phyloP scores from a whole-genome alignment of 257 asterid genomes.

The Ophiorrhiza pumila region DNA sequence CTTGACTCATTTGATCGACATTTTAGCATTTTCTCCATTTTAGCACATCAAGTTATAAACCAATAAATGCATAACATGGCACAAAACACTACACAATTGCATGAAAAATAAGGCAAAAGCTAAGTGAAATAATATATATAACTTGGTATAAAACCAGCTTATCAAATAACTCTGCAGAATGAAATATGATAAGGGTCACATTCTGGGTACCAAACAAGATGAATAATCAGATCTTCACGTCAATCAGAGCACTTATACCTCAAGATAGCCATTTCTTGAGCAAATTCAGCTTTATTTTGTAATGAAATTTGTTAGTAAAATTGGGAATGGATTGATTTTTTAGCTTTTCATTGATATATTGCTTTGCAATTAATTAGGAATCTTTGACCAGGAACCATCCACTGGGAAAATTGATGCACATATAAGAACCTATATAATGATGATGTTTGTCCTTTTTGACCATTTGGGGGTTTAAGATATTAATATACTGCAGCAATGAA shows the following conservation, averaged over 20 bases:
- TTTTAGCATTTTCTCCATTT: no score
- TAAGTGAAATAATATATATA: no score
- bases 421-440: neutral
- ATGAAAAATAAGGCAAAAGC: no score
- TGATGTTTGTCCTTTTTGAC: neutral
- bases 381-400: neutral
- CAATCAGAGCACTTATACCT: conserved; percentile 38
- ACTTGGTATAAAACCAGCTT: no score
- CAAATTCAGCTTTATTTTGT: conserved; percentile 71
- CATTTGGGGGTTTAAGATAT: neutral
- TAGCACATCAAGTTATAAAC: no score
- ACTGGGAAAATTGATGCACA: no score
- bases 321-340: no score
- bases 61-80: no score
- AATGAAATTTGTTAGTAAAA: no score
- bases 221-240: neutral
- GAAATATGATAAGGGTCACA: neutral
- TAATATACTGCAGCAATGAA: conserved; percentile 4
- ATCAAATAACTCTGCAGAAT: neutral
- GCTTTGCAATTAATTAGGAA: neutral
- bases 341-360: neutral
- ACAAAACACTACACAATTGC: no score
- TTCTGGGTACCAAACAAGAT: neutral
- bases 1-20: no score
- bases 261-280: conserved; percentile 72